Conservation (phyloP, 768 basidiomycete genomes). For the Plicaturopsis crispa region DNA sequence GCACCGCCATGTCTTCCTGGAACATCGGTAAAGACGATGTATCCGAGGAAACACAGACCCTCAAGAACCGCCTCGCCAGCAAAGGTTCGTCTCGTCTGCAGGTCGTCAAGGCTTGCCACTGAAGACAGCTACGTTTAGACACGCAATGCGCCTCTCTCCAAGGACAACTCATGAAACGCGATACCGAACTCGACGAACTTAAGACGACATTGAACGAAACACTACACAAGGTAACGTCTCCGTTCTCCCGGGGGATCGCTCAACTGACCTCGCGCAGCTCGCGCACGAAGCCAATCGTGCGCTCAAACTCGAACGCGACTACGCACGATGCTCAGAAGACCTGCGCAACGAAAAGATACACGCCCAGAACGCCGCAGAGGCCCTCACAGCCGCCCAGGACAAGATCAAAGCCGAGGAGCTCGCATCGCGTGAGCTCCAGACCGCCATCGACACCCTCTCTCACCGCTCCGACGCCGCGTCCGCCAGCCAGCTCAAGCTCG, state of each 20-base stretch:
- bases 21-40: constrained; percentile 32
- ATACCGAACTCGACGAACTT: constrained; percentile 26
- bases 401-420: constrained; percentile 44
- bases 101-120: neutral
- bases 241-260: constrained; percentile 1
- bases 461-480: constrained; percentile 41
- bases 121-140: constrained; percentile 16
- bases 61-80: constrained; percentile 27
- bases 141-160: constrained; percentile 26
- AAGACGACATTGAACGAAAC: constrained; percentile 25
- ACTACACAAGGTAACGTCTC: constrained; percentile 23
- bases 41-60: constrained; percentile 26
- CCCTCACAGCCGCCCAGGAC: constrained; percentile 39
- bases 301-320: constrained; percentile 44
- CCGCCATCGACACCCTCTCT: constrained; percentile 47
- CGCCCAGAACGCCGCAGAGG: constrained; percentile 42
- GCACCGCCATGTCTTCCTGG: constrained; percentile 25
- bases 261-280: constrained; percentile 31
- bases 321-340: constrained; percentile 43
- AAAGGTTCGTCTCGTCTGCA: constrained; percentile 21
- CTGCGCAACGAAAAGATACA: constrained; percentile 46
- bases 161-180: constrained; percentile 25
- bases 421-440: constrained; percentile 46
- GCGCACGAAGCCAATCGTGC: constrained; percentile 48
- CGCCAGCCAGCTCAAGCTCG: constrained; percentile 34